phyloP scores from a whole-genome alignment of 2,329 filamentous ascomycete species.

The Rugonectria rugulosa region DNA sequence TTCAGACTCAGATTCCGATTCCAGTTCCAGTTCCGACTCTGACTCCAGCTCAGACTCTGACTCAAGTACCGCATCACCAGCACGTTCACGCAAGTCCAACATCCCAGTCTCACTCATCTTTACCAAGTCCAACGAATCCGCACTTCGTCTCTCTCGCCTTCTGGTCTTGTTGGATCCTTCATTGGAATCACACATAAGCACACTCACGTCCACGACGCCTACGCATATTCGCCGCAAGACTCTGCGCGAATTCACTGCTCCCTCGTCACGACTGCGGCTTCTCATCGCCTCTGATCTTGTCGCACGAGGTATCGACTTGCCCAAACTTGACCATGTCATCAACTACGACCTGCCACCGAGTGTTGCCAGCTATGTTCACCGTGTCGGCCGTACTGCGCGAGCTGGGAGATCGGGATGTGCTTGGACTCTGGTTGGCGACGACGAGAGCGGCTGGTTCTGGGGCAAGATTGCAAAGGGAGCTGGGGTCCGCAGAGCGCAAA shows the following conservation, averaged over 20 bases:
- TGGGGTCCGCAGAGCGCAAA: slow-evolving; percentile 53
- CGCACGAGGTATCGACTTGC: slow-evolving; percentile 86
- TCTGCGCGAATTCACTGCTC: slow-evolving; percentile 70
- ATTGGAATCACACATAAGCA: slow-evolving; percentile 66
- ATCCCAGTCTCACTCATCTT: slow-evolving; percentile 75
- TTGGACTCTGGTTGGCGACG: slow-evolving; percentile 85
- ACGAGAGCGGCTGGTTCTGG: slow-evolving; percentile 92
- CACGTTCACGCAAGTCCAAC: slow-evolving; percentile 35
- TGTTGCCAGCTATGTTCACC: slow-evolving; percentile 85
- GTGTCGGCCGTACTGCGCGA: slow-evolving; percentile 88
- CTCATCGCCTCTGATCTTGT: slow-evolving; percentile 94
- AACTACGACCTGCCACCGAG: slow-evolving; percentile 93
- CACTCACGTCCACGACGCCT: slow-evolving; percentile 80
- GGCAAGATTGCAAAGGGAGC: slow-evolving; percentile 74
- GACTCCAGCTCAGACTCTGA: slow-evolving; percentile 43
- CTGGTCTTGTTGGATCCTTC: slow-evolving; percentile 71
- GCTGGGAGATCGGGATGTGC: slow-evolving; percentile 79
- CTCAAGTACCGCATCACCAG: slow-evolving; percentile 14
- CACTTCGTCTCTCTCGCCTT: slow-evolving; percentile 84
- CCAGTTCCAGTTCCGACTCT: slow-evolving; percentile 34
- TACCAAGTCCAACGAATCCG: slow-evolving; percentile 87
- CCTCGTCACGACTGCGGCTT: slow-evolving; percentile 72
- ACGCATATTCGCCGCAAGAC: slow-evolving; percentile 73
- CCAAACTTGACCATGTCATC: slow-evolving; percentile 81
- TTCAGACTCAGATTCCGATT: slow-evolving; percentile 36